Evolutionary conservation across 768 basidiomycete genomes (phyloP), one percentile per base, ranked within the genome.

Genomic region (Rhodosporidiobolus sp.): DNA sequence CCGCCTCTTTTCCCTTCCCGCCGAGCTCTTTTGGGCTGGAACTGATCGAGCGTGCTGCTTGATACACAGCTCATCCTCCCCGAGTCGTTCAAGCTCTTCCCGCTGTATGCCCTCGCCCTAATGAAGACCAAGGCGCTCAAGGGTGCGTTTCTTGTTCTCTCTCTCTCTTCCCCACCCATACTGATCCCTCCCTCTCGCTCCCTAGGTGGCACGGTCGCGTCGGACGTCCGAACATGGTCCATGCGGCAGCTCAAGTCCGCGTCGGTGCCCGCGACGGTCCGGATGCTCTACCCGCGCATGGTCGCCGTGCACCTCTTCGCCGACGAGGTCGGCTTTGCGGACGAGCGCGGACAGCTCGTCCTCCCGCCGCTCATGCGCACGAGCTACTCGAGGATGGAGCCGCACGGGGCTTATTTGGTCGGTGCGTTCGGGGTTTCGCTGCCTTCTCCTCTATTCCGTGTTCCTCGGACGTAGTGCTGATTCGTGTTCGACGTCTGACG

Each of bases 111-210:
- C 6, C 84, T 97, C 5, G 88, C 88, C 19, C 86, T 97, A 46
- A 84, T 90, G 57, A 99, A 99, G 83, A 86, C 86, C 63, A 95
- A 96, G 80, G 88, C 93, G 28, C 82, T 99, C n/a, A 95, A 96
- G 88, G 92, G 95, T 88, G 26, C 46, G 78, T 69, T 16, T 6
- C 12, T 35, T 45, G 5, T 22, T 17, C 17, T n/a, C n/a, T 19
- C 12, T 24, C 49, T 45, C 4, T 20, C 30, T 26, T 46, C 20
- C n/a, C 50, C 4, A 22, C 26, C 32, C 52, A 30, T 45, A 20
- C 49, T 50, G n/a, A 58, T 30, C 24, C 34, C n/a, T 32, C 43
- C 22, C n/a, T 4, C 24, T n/a, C 34, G 56, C 24, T 48, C 64
- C 26, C 32, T 78, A 94, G 93, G 88, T 57, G 88, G 90, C 24